These are phyloP conservation scores for Musa itinerans DNA, from an alignment of 176 grass and related monocot species.

Conservation along the genomic window DNA sequence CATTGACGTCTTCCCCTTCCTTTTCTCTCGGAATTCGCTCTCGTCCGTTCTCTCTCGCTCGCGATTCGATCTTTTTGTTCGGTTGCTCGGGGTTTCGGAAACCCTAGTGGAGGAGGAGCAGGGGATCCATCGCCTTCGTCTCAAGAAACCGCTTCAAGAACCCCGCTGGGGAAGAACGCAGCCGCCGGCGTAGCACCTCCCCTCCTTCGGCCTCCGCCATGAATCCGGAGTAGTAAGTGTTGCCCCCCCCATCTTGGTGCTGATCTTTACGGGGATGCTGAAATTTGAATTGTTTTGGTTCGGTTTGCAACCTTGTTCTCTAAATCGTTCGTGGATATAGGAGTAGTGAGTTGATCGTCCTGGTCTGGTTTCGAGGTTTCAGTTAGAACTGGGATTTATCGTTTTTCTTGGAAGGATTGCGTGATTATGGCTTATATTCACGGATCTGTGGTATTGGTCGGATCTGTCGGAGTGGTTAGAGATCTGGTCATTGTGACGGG, in stretches of 20 bases:
- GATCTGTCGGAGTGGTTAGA: background rate
- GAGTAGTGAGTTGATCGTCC: background rate
- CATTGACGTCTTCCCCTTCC: background rate
- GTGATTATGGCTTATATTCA: background rate
- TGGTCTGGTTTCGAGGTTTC: background rate
- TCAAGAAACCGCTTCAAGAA: background rate
- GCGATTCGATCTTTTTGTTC: background rate
- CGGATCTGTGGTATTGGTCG: background rate
- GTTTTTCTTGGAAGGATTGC: background rate
- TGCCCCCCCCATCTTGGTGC: too few species aligned
- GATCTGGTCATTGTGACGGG: background rate
- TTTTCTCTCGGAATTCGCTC: background rate
- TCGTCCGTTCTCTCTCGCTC: background rate
- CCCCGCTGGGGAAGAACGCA: background rate
- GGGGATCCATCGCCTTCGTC: background rate
- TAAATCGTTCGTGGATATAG: background rate
- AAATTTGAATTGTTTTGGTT: background rate
- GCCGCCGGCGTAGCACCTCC: background rate
- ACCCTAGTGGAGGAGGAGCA: background rate
- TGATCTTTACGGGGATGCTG: background rate
- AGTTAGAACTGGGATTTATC: background rate
- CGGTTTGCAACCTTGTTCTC: background rate
- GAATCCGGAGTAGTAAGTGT: slow-evolving; percentile 29
- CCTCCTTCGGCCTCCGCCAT: background rate
- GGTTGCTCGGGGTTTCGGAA: background rate